A percentile compares a stretch with the other conserved stretches of the same genome.
Evolutionary conservation across 371 early-diverging fungal species (phyloP).

Genomic region (Enterospora canceri): DNA sequence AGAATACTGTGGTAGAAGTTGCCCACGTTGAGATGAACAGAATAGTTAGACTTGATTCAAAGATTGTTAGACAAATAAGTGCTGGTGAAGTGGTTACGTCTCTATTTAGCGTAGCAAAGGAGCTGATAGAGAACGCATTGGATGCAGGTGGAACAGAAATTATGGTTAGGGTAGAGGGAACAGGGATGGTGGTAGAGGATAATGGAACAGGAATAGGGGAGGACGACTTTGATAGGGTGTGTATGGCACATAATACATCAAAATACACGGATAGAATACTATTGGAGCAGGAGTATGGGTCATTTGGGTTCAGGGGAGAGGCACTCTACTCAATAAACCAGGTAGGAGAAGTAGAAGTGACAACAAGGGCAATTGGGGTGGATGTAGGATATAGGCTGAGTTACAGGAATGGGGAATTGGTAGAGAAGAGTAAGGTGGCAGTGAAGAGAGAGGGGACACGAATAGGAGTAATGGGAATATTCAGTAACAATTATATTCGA

Average conservation of each 20-base stretch:
- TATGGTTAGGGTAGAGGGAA: conserved; percentile 64
- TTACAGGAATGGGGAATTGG: neutral
- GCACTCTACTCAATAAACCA: conserved; percentile 86
- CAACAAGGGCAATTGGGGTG: conserved; percentile 19
- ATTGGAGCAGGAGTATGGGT: conserved; percentile 47
- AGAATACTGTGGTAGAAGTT: too few relatives aligned
- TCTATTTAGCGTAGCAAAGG: conserved; percentile 79
- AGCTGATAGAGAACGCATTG: conserved; percentile 83
- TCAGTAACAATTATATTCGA: conserved; percentile 46
- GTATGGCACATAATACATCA: conserved; percentile 83
- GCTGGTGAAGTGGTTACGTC: conserved; percentile 57
- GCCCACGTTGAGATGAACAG: too few relatives aligned
- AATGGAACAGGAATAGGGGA: conserved; percentile 81
- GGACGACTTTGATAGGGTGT: conserved; percentile 65
- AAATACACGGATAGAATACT: conserved; percentile 60
- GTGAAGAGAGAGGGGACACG: neutral
- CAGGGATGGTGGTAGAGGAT: conserved; percentile 77
- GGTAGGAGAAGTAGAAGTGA: conserved; percentile 73
- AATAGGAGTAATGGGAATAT: conserved; percentile 8
- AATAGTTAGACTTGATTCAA: neutral
- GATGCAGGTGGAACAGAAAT: conserved; percentile 80
- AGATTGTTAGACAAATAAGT: conserved; percentile 36
- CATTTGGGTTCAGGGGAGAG: conserved; percentile 93
- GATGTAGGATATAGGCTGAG: conserved; percentile 7
- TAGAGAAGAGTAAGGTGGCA: neutral